A percentile compares a stretch with the other conserved stretches of the same genome.
phyloP scores from a whole-genome alignment of 2,329 filamentous ascomycete species.

The Paecilomyces fulvus region DNA sequence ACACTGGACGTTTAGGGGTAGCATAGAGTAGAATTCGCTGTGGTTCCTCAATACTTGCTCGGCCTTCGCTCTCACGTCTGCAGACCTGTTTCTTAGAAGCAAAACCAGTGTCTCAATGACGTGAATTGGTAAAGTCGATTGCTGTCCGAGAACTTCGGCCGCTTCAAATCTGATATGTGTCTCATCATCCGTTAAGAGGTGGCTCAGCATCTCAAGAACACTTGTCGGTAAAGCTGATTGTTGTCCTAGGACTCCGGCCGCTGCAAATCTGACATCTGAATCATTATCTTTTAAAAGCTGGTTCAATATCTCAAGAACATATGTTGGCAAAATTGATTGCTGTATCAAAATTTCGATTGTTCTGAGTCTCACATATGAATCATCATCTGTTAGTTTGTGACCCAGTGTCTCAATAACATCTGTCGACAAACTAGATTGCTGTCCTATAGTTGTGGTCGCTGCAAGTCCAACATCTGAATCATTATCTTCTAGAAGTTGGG shows the following conservation, averaged over 20 bases:
- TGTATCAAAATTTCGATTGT: too few relatives aligned
- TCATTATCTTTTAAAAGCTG: not conserved
- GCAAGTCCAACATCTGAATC: too few relatives aligned
- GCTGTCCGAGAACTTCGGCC: not conserved
- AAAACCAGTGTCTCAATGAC: not conserved
- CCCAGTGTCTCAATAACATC: too few relatives aligned
- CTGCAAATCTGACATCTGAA: not conserved
- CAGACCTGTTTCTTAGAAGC: too few relatives aligned
- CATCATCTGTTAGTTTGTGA: too few relatives aligned
- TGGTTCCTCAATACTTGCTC: not conserved
- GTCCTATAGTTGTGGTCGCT: too few relatives aligned
- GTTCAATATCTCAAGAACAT: not conserved
- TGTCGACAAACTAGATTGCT: too few relatives aligned
- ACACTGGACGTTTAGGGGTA: not conserved
- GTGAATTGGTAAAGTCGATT: not conserved
- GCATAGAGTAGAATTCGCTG: not conserved
- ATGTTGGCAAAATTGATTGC: not conserved
- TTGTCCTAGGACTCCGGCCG: not conserved
- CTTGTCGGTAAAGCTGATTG: not conserved
- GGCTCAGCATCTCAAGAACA: not conserved
- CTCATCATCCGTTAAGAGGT: not conserved
- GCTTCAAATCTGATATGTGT: not conserved
- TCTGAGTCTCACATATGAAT: too few relatives aligned
- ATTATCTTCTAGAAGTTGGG: too few relatives aligned
- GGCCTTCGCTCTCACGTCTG: too few relatives aligned